Base-by-base conservation (phyloP, 2,329 filamentous ascomycete genomes). In the Xylariaceae sp. region DNA sequence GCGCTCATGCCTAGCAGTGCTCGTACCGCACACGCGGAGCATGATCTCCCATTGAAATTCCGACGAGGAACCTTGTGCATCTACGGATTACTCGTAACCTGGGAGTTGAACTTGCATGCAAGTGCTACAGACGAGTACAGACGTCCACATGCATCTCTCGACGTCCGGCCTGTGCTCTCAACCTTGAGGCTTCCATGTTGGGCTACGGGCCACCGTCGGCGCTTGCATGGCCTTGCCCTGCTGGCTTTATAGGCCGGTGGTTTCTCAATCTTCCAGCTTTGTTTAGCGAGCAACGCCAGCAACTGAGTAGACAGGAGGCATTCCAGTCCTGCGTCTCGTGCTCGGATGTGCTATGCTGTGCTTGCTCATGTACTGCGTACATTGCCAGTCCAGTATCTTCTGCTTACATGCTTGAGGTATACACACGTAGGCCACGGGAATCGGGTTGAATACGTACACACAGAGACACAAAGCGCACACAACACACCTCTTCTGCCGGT, bases 61-160 rank as follows among this genome's bases (percentile, higher is more conserved):
- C 53, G 56, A 59, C 57, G 60, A 57, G 56, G 54, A 63, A 60
- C 58, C 23, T 30, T 47, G 54, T 61, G 62, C 61, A 51, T 63
- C 48, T 35, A 45, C 23, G 23, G 23, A 30, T 30, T 30, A 30
- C 23, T 30, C 23, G 23, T 30, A 30, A 30, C 23, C 23, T 30
- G 23, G 5, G 23, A 30, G 23, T 51, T 11, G 34, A 13, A 52
- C 44, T 49, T 59, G 58, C 59, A 64, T 62, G 51, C 23, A 11
- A 57, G 55, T 59, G 59, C 56, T 10, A 30, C 23, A 30, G 23
- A 30, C 23, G 23, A 30, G 23, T 30, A 30, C 23, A 64, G 60
- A 64, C 51, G 60, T 64, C 60, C 61, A 63, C 23, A 59, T 63
- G 58, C 49, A 15, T 15, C 11, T 51, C 49, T 35, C 23, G 23